Conservation (phyloP, 2,329 filamentous ascomycete species). For the Penicillium sp. region DNA sequence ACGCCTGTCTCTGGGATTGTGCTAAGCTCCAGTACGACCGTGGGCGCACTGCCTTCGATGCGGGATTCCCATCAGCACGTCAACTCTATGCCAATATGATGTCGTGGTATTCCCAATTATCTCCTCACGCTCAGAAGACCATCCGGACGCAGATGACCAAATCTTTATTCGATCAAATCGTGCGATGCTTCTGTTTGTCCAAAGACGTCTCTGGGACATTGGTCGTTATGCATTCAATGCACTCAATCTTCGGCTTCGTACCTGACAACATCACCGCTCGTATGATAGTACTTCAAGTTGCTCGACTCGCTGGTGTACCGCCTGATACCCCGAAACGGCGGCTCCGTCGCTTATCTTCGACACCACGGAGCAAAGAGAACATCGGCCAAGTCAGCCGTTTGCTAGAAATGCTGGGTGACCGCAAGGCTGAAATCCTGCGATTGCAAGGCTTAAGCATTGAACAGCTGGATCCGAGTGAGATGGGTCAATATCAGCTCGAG, state of each 20-base stretch:
- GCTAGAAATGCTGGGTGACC: constrained; percentile 43
- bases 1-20: constrained; percentile 62
- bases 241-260: constrained; percentile 42
- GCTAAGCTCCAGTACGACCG: constrained; percentile 49
- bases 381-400: constrained; percentile 45
- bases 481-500: constrained; percentile 42
- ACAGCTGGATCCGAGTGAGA: constrained; percentile 37
- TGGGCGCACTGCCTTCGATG: constrained; percentile 45
- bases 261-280: constrained; percentile 48
- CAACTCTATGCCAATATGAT: constrained; percentile 50
- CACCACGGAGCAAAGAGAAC: constrained; percentile 44
- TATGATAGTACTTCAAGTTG: constrained; percentile 49
- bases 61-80: constrained; percentile 45
- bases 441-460: constrained; percentile 34
- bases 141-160: constrained; percentile 43
- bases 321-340: constrained; percentile 34
- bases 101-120: constrained; percentile 41
- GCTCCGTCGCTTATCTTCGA: constrained; percentile 40
- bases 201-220: constrained; percentile 50
- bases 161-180: constrained; percentile 52
- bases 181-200: constrained; percentile 50
- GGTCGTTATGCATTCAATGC: constrained; percentile 48
- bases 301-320: constrained; percentile 42
- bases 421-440: constrained; percentile 33
- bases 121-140: constrained; percentile 27